Evolutionary conservation across 768 basidiomycete species (phyloP).

Genomic region (Exidia glandulosa): DNA sequence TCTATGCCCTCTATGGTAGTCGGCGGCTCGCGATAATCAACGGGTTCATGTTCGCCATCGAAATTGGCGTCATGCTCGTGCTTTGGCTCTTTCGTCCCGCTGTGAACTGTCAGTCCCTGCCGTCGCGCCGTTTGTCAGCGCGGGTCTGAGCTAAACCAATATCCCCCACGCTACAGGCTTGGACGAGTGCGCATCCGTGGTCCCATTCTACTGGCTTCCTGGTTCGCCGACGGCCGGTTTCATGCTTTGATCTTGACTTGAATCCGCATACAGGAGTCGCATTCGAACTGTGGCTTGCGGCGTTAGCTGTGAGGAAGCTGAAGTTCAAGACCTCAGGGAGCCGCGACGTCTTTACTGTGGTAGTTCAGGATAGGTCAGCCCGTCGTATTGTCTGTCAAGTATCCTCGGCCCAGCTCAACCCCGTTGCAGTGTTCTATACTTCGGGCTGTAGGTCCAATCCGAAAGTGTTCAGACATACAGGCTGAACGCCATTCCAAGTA

Average conservation of each 20-base stretch:
- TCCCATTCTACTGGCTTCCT: not conserved
- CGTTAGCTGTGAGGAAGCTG: not conserved
- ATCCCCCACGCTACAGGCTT: not conserved
- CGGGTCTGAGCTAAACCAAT: too few species aligned
- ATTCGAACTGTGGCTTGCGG: not conserved
- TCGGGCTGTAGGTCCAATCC: not conserved
- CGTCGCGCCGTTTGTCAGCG: too few species aligned
- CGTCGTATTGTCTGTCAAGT: too few species aligned
- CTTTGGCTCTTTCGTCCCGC: not conserved
- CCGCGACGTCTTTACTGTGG: not conserved
- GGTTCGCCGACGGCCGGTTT: not conserved
- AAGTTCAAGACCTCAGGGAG: not conserved
- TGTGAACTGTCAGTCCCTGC: not conserved
- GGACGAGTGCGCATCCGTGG: too few species aligned
- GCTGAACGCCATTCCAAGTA: not conserved
- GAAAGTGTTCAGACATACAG: not conserved
- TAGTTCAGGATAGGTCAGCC: not conserved
- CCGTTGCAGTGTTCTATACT: not conserved
- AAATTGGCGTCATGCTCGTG: not conserved
- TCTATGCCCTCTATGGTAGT: not conserved
- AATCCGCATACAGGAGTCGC: not conserved
- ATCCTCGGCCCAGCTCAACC: too few species aligned
- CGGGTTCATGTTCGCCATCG: not conserved
- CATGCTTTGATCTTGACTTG: not conserved
- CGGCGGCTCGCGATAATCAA: not conserved